Evolutionary conservation across 331 rosid genomes (phyloP).

Genomic region (Acacia concinna): DNA sequence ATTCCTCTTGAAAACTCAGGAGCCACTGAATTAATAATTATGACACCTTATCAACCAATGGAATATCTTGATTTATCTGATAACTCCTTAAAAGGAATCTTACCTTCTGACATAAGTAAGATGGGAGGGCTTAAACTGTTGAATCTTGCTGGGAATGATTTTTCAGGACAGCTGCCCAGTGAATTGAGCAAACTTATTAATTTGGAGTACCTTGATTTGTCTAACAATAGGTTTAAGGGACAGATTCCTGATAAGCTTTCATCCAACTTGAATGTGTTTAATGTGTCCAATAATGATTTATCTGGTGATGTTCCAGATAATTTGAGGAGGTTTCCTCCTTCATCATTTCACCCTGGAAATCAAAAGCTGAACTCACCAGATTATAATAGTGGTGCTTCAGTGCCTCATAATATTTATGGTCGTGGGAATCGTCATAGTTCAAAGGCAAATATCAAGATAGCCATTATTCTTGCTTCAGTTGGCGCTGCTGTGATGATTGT

Average conservation of each 20-base stretch:
- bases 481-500: slow-evolving; percentile 89
- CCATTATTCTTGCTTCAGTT: slow-evolving; percentile 90
- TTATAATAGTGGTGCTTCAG: slow-evolving; percentile 44
- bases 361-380: slow-evolving; percentile 43
- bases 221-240: slow-evolving; percentile 77
- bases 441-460: slow-evolving; percentile 75
- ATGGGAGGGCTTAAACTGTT: slow-evolving; percentile 73
- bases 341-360: slow-evolving; percentile 85
- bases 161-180: slow-evolving; percentile 76
- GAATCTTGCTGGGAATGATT: slow-evolving; percentile 74
- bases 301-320: slow-evolving; percentile 75
- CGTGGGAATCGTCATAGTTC: slow-evolving; percentile 45
- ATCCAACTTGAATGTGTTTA: slow-evolving; percentile 60
- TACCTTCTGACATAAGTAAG: slow-evolving; percentile 74
- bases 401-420: slow-evolving; percentile 43
- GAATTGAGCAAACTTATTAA: slow-evolving; percentile 66
- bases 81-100: slow-evolving; percentile 65
- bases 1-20: slow-evolving; percentile 69
- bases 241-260: slow-evolving; percentile 78
- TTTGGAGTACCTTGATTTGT: slow-evolving; percentile 83
- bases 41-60: slow-evolving; percentile 54
- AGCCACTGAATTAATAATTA: slow-evolving; percentile 71
- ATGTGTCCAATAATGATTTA: slow-evolving; percentile 81
- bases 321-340: slow-evolving; percentile 57
- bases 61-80: slow-evolving; percentile 78